Evolutionary conservation across 1,139 yeast genomes (phyloP), one percentile per base, ranked within the genome.

Genomic region (Hansenula sp.): DNA sequence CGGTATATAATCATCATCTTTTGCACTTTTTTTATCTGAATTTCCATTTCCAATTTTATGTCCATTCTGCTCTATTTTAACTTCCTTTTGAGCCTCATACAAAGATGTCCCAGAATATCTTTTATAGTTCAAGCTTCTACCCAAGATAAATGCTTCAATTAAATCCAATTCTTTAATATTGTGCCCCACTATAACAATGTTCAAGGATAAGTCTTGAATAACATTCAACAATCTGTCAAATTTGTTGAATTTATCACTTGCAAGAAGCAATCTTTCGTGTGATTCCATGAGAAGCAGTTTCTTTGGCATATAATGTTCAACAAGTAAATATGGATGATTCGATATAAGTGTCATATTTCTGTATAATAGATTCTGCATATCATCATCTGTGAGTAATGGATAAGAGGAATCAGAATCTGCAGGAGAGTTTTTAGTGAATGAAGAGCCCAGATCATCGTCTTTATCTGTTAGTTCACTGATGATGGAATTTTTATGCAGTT

Each of bases 271-370:
- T 34, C 74, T 61, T 43, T 77, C 79, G 44, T 75, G 81, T 1
- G 83, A 69, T 47, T 82, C 86, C 77, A 77, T 74, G 31, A 82
- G 61, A 17, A 84, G 57, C 44, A 83, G 63, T 43, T 80, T 79
- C 46, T 79, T 76, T 12, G 92, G 88, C 55, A 83, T 79, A 51
- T 79, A 83, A 57, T 84, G 92, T 52, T 82, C 86, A 27, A 83
- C 89, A 31, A 83, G 56, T 34, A 83, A 62, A 30, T 82, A 77
- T 2, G 90, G 88, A 56, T 84, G 89, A 51, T 74, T 77, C 3
- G 73, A 66, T 0, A 81, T 64, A 17, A 72, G 68, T 26, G 66
- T 56, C 10, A 81, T 56, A 51, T 77, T 81, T 11, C 74, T 71
- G 39, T 70, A 68, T 22, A 83, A 64, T 32, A 79, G 50, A 20